Base-by-base conservation (phyloP, 1,284 basidiomycete genomes). In the Ceratobasidium theobromae region DNA sequence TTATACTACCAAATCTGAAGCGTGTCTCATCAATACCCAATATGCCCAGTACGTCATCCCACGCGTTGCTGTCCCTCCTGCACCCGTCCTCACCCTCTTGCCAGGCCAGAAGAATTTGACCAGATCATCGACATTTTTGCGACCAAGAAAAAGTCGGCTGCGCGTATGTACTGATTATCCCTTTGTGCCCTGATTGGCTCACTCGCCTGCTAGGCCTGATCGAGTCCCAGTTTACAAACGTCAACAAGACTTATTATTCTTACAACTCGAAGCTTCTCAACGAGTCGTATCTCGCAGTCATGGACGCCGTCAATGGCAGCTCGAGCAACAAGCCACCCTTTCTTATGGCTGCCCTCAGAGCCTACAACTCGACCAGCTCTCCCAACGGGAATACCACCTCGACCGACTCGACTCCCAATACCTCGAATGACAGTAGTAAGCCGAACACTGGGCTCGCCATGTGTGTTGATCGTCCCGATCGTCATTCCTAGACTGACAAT, bases 111-210 rank as follows among this genome's bases (percentile, higher is more conserved):
- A 6, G 81, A 81, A 46, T 91, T 87, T 70, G 85, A 87, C 70
- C 85, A 88, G 72, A 84, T 87, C 28, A 83, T 95, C 74, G 89
- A 94, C 72, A 86, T 95, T 35, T 94, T 90, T 73, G 81, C 86
- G 1, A 86, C 87, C 0, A 83, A 84, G 68, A 80, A 80, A 23
- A 74, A 76, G 25, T 69, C 75, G 48, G 73, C 76, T 12, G 77
- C 83, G 67, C 72, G 74, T 83, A 80, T 12, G 38, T 32, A n/a
- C 28, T 32, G n/a, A 55, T 49, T 16, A 18, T 38, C 18, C 55
- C 18, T 12, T 41, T 40, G 49, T 21, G 30, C 41, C 49, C 25
- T 38, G 27, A 49, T 66, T 6, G 33, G 11, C 69, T 75, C 76
- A 65, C 54, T 46, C 25, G 68, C 46, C 27, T 33, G 27, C 12